Base-by-base conservation (phyloP, 2,329 filamentous ascomycete species). In the Alternaria gaisen region DNA sequence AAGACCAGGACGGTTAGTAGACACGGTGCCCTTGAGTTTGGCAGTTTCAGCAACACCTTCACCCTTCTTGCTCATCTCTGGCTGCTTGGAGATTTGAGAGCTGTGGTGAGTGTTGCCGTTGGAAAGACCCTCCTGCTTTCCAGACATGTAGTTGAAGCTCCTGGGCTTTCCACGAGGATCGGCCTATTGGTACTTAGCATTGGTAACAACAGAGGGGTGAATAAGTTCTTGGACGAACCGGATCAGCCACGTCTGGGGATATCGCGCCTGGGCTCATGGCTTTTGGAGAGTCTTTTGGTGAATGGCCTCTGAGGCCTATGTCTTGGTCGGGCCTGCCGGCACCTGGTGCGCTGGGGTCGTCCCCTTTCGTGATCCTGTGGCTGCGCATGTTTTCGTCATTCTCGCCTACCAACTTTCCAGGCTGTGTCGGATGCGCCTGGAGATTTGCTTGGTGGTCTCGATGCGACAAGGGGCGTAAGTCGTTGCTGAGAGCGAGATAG, bases 11-110 rank as follows among this genome's bases (percentile, higher is more conserved):
- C 75, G 72, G 20, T 77, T 70, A 16, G 71, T 66, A 20, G 69
- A 72, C n/a, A 79, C 73, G 42, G 77, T 77, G 36, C 77, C 76
- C 65, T 78, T 76, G 57, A 76, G 62, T 66, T 88, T 88, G 16
- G 85, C 83, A 12, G 83, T 82, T 47, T 88, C 86, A 34, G 82
- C 82, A 47, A 79, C 75, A 30, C 85, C 86, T 75, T 88, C 85
- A n/a, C 79, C 76, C 79, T 88, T 88, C 70, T 82, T 83, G 70
- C 82, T 85, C 79, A 84, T 84, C 24, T 79, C 79, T 3, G 79
- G 68, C 51, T 82, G 74, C 41, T 79, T 74, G 59, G 79, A 77
- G 58, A 80, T 76, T 53, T 81, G 73, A n/a, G 77, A 79, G 22
- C 82, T 81, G 74, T 87, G 83, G 57, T 81, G 79, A 3, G 85